A percentile compares a stretch with the other conserved stretches of the same genome.
phyloP scores from a whole-genome alignment of 1,139 yeast genomes.

The Keqinozyma sinolaborantium region DNA sequence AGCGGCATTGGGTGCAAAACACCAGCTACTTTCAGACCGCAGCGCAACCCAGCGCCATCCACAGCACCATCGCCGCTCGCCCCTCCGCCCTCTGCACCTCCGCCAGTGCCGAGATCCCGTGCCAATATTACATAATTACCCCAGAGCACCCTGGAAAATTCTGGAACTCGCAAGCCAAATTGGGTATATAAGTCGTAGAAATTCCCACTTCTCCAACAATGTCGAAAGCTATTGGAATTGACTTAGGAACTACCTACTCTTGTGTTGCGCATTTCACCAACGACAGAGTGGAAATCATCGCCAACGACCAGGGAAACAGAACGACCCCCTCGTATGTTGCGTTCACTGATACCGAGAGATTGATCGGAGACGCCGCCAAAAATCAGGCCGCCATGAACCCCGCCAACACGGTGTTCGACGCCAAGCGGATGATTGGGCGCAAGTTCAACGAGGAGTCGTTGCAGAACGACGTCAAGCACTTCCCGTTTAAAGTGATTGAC shows the following conservation, averaged over 20 bases:
- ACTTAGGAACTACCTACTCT: constrained; percentile 78
- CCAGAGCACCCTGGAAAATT: constrained; percentile 4
- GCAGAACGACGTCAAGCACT: constrained; percentile 54
- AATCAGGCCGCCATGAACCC: constrained; percentile 73
- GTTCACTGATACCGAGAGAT: constrained; percentile 63
- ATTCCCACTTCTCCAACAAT: constrained; percentile 17
- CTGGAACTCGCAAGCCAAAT: constrained; percentile 8
- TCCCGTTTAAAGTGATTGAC: constrained; percentile 59
- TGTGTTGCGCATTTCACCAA: constrained; percentile 74
- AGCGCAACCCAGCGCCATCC: too few relatives aligned
- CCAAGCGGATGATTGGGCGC: constrained; percentile 68
- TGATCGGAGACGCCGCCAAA: constrained; percentile 71
- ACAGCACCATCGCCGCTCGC: not conserved
- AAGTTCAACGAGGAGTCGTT: constrained; percentile 59
- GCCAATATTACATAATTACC: not conserved
- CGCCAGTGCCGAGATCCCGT: too few relatives aligned
- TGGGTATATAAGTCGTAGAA: not conserved
- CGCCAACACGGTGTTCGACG: constrained; percentile 62
- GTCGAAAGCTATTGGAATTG: constrained; percentile 76
- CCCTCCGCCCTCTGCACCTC: constrained; percentile 1
- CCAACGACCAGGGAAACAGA: constrained; percentile 71
- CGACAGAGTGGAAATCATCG: constrained; percentile 68
- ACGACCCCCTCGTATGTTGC: constrained; percentile 70
- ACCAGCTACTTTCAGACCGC: not conserved
- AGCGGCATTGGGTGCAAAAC: not conserved